phyloP scores from a whole-genome alignment of 805 yeast genomes.

The Candida silvicultrix region DNA sequence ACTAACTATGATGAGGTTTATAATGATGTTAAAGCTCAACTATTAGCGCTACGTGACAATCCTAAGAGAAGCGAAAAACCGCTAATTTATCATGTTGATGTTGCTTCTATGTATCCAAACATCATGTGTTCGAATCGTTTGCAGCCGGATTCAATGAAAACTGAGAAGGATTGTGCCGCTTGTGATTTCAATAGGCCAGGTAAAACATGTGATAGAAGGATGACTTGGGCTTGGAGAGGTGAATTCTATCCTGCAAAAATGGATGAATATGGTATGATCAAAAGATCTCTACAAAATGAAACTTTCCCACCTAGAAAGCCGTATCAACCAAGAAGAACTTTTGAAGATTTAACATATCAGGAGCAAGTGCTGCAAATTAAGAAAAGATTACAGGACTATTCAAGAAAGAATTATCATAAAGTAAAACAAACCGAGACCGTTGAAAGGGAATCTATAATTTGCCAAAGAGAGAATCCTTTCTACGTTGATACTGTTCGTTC shows the following conservation, averaged over 20 bases:
- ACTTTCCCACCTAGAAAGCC: slow-evolving; percentile 59
- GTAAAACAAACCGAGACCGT: slow-evolving; percentile 77
- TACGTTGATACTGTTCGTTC: slow-evolving; percentile 91
- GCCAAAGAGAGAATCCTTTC: slow-evolving; percentile 97
- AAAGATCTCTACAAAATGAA: slow-evolving; percentile 75
- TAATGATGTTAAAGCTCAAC: slow-evolving; percentile 43
- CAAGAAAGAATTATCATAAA: slow-evolving; percentile 78
- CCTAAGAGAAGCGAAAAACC: slow-evolving; percentile 76
- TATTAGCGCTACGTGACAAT: slow-evolving; percentile 52
- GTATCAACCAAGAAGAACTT: slow-evolving; percentile 52
- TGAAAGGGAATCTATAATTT: slow-evolving; percentile 87
- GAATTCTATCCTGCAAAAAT: slow-evolving; percentile 87
- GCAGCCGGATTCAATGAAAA: slow-evolving; percentile 96
- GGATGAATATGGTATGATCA: slow-evolving; percentile 88
- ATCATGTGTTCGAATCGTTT: slow-evolving; percentile 96
- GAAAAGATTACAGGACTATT: slow-evolving; percentile 75
- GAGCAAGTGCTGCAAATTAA: slow-evolving; percentile 76
- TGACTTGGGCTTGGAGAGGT: slow-evolving; percentile 99
- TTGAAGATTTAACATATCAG: slow-evolving; percentile 67
- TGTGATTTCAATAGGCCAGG: slow-evolving; percentile 97
- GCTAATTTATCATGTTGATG: slow-evolving; percentile 93
- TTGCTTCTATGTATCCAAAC: slow-evolving; percentile 98
- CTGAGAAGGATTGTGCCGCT: slow-evolving; percentile 92
- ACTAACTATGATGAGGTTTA: slow-evolving; percentile 74
- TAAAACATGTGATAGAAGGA: slow-evolving; percentile 81